A percentile compares a stretch with the other conserved stretches of the same genome.
Conservation (phyloP, 2,329 filamentous ascomycete species). For the Xylaria sp. region DNA sequence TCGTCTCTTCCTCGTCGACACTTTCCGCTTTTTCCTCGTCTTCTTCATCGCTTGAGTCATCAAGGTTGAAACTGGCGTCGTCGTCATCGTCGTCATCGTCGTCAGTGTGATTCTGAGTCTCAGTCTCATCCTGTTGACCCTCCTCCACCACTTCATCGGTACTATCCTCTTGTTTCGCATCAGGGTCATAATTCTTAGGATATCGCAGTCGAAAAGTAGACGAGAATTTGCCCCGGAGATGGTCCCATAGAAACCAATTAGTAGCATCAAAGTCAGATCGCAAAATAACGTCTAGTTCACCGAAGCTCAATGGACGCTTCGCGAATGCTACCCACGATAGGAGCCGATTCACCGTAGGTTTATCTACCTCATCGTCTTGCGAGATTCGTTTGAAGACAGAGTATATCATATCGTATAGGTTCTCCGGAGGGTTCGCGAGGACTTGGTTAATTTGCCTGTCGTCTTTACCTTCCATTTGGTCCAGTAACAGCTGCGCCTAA, state of each 20-base stretch:
- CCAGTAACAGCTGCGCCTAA: conserved; percentile 7
- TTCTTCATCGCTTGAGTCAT: conserved; percentile 9
- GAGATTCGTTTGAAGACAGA: conserved; percentile 11
- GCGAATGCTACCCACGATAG: conserved; percentile 12
- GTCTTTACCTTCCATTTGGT: conserved; percentile 15
- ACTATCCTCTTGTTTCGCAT: neutral
- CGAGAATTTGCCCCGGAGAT: conserved; percentile 5
- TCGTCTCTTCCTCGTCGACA: neutral
- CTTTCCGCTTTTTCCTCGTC: neutral
- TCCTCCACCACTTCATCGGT: neutral
- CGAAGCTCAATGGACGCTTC: conserved; percentile 2
- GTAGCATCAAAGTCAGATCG: conserved; percentile 8
- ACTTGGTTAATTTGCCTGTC: conserved; percentile 11
- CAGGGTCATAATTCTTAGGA: conserved; percentile 1
- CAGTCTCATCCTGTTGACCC: neutral
- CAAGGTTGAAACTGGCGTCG: conserved; percentile 7
- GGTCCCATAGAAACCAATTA: conserved; percentile 13
- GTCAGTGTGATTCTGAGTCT: neutral
- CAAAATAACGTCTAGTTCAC: conserved; percentile 5
- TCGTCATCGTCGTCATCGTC: neutral
- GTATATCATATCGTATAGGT: conserved; percentile 12
- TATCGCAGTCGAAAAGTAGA: conserved; percentile 11
- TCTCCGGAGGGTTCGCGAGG: conserved; percentile 6
- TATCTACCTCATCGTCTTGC: conserved; percentile 11
- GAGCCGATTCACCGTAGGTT: conserved; percentile 3